These are phyloP conservation scores for Daedaleopsis nitida DNA, from an alignment of 768 basidiomycete species.

Conservation along the genomic window DNA sequence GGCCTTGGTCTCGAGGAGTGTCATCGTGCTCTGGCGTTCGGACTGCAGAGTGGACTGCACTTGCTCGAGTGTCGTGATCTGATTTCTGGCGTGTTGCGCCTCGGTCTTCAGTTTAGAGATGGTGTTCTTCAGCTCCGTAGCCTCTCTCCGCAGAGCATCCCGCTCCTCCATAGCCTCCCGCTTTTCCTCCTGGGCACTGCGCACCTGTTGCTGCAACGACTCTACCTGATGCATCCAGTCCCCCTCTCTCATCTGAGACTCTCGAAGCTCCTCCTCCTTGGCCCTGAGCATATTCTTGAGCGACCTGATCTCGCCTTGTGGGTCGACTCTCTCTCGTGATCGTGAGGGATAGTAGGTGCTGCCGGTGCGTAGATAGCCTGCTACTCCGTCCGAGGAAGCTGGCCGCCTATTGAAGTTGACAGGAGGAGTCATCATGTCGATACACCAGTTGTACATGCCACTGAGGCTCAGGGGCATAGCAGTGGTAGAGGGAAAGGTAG, in stretches of 20 bases:
- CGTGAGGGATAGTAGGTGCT: neutral
- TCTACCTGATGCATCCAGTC: neutral
- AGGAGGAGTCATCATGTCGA: no score
- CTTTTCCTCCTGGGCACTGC: no score
- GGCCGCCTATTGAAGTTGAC: no score
- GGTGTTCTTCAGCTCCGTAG: neutral
- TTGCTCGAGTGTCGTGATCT: conserved; percentile 11
- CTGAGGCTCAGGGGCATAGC: no score
- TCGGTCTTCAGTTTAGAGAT: neutral
- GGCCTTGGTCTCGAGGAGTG: conserved; percentile 38
- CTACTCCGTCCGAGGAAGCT: no score
- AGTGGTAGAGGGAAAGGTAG: no score
- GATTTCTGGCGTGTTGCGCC: neutral
- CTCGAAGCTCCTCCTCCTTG: neutral
- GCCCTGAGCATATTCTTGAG: neutral
- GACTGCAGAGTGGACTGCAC: conserved; percentile 21
- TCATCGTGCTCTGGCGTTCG: conserved; percentile 21
- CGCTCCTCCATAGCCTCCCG: neutral
- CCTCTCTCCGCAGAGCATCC: neutral
- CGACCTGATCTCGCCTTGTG: neutral
- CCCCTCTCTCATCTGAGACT: neutral
- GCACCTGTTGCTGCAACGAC: neutral
- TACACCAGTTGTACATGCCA: no score
- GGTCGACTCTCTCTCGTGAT: neutral
- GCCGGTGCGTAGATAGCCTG: no score